Base-by-base conservation (phyloP, 129 eudicot species). In the Silybum marianum region DNA sequence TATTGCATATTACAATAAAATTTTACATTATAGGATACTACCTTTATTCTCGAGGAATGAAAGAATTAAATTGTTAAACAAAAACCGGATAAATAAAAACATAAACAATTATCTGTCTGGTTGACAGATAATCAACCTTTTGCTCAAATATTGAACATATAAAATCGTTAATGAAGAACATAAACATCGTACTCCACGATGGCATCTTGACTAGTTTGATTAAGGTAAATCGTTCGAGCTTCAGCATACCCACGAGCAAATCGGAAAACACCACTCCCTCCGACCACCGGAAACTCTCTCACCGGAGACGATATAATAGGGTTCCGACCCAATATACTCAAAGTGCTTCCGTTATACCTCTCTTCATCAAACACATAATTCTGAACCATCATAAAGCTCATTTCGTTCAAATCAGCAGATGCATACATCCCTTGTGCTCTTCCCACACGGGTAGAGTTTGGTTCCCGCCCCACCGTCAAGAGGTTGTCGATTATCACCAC, bases 261-360 rank as follows among this genome's bases (percentile, higher is more conserved):
- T 23, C 87, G 87, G 65, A 84, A 86, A 77, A 79, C 75, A 1
- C 89, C 87, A 25, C 69, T 79, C 46, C 89, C 89, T 58, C 89
- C 89, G 23, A 86, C 89, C 38, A 86, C 77, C 9, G 89, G 82
- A 28, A 86, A 38, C 76, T 86, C 89, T 71, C 89, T 86, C 28
- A 83, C 76, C 30, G 78, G 9, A 18, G 71, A 32, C 79, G 36
- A 4, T 4, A 21, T 2, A 62, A 86, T 70, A 3, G 73, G 68
- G 75, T 86, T 86, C 14, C 89, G 73, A 0, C 89, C 89, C 67
- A 83, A 28, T 77, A 86, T 73, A 76, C 89, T 86, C 84, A 86
- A 80, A 32, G 83, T 79, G 67, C 89, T 86, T n/a, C 87, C 87
- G 58, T 84, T 84, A 69, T 65, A 84, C 84, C 71, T 84, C 22